These are phyloP conservation scores for Aspergillus brunneoviolaceus DNA, from an alignment of 2,329 filamentous ascomycete genomes.

Conservation along the genomic window DNA sequence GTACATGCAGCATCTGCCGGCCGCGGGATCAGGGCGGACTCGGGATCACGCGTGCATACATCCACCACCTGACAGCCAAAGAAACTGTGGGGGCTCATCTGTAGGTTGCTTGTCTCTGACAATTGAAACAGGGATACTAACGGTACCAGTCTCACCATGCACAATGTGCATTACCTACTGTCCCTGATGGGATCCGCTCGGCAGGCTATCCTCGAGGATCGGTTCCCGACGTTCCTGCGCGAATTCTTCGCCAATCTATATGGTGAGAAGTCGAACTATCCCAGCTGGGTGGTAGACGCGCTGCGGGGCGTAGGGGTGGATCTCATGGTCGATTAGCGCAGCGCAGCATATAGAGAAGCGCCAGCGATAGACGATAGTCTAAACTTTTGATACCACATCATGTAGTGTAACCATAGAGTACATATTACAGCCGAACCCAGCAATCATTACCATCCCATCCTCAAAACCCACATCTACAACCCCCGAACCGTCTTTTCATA, in stretches of 20 bases:
- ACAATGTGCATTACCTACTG: slow-evolving; percentile 93
- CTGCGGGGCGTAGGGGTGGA: slow-evolving; percentile 78
- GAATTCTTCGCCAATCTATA: slow-evolving; percentile 78
- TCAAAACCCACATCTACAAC: too few species aligned
- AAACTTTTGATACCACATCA: too few species aligned
- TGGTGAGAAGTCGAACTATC: slow-evolving; percentile 64
- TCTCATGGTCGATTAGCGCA: slow-evolving; percentile 48
- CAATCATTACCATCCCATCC: too few species aligned
- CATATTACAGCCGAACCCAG: too few species aligned
- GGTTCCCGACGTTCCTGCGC: slow-evolving; percentile 74
- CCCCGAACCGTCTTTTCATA: not conserved
- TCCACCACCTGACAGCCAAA: slow-evolving; percentile 88
- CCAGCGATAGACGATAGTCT: not conserved
- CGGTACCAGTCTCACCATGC: slow-evolving; percentile 72
- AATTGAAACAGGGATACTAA: slow-evolving; percentile 11
- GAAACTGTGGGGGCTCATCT: slow-evolving; percentile 87
- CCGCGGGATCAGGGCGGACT: slow-evolving; percentile 66
- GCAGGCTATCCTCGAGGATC: slow-evolving; percentile 76
- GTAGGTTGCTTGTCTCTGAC: slow-evolving; percentile 29
- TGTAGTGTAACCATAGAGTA: too few species aligned
- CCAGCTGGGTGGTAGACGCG: slow-evolving; percentile 80
- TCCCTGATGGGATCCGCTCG: slow-evolving; percentile 75
- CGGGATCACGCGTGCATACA: slow-evolving; percentile 81
- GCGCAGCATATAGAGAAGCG: not conserved
- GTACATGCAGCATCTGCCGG: slow-evolving; percentile 76